Percentiles rank a stretch among this genome's conserved stretches.
Evolutionary conservation across 2,329 filamentous ascomycete genomes (phyloP).

Genomic region (Calonectria henricotiae): DNA sequence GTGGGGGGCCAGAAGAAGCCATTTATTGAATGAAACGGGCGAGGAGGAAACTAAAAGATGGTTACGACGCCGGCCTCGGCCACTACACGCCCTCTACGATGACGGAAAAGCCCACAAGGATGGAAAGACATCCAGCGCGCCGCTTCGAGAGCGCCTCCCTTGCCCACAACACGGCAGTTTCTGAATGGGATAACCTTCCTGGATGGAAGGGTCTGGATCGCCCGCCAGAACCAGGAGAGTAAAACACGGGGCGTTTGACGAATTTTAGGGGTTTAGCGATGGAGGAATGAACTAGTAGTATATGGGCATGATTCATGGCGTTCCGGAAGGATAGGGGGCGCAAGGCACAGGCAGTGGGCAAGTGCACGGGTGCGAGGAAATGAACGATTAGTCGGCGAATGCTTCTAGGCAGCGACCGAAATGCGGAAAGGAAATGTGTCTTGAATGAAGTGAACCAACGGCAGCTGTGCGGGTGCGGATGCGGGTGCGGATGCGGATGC

Average conservation of each 20-base stretch:
- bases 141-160: slow-evolving; percentile 44
- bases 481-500: no score
- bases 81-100: slow-evolving; percentile 35
- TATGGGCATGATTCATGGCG: slow-evolving; percentile 51
- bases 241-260: slow-evolving; percentile 47
- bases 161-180: slow-evolving; percentile 33
- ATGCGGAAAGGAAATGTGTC: slow-evolving; percentile 22
- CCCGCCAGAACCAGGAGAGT: slow-evolving; percentile 44
- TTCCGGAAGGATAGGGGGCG: slow-evolving; percentile 43
- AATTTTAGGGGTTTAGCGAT: slow-evolving; percentile 47
- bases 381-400: slow-evolving; percentile 23
- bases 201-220: slow-evolving; percentile 21
- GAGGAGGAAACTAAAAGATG: slow-evolving; percentile 26
- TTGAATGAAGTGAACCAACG: slow-evolving; percentile 5
- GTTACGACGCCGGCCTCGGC: slow-evolving; percentile 40
- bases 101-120: slow-evolving; percentile 38
- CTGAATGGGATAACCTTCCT: slow-evolving; percentile 23
- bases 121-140: slow-evolving; percentile 39
- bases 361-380: slow-evolving; percentile 44
- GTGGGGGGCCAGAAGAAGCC: slow-evolving; percentile 78
- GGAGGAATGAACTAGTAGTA: slow-evolving; percentile 41
- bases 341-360: slow-evolving; percentile 53
- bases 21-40: slow-evolving; percentile 70
- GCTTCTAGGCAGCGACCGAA: slow-evolving; percentile 11
- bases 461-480: neutral